Percentiles rank a stretch among this genome's conserved stretches.
Conservation (phyloP, 106 monocot genomes). For the Dendrobium chrysotoxum region DNA sequence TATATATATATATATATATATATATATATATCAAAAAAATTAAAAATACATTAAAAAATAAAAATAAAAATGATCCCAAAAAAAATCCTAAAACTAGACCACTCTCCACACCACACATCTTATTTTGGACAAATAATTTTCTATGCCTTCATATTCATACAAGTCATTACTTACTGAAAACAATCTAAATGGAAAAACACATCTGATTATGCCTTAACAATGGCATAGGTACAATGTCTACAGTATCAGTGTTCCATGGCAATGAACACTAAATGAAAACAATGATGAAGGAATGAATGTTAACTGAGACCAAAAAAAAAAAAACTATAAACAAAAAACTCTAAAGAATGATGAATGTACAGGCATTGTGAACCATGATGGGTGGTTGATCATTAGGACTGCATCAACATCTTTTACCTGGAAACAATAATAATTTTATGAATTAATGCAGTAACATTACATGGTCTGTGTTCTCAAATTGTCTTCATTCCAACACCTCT, state of each 20-base stretch:
- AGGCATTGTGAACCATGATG: background rate
- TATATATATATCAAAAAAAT: too few species aligned
- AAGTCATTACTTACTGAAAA: too few species aligned
- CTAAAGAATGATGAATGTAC: background rate
- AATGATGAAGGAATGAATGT: background rate
- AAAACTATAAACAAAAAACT: background rate
- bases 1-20: too few species aligned
- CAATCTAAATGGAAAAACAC: too few species aligned
- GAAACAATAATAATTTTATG: conserved; percentile 1
- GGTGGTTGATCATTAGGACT: background rate
- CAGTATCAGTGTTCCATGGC: background rate
- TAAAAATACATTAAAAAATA: too few species aligned
- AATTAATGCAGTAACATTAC: background rate
- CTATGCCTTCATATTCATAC: too few species aligned
- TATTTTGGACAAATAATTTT: too few species aligned
- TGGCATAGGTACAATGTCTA: background rate
- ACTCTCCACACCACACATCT: too few species aligned
- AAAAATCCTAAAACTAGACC: too few species aligned
- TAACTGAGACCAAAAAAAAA: background rate
- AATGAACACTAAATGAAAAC: background rate
- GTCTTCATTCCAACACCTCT: background rate
- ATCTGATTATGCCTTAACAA: too few species aligned
- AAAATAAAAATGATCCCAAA: too few species aligned
- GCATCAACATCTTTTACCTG: conserved; percentile 1
- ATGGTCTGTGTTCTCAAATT: background rate